A percentile compares a stretch with the other conserved stretches of the same genome.
Conservation (phyloP, 495 filamentous ascomycete species). For the Penicillium alfredii region DNA sequence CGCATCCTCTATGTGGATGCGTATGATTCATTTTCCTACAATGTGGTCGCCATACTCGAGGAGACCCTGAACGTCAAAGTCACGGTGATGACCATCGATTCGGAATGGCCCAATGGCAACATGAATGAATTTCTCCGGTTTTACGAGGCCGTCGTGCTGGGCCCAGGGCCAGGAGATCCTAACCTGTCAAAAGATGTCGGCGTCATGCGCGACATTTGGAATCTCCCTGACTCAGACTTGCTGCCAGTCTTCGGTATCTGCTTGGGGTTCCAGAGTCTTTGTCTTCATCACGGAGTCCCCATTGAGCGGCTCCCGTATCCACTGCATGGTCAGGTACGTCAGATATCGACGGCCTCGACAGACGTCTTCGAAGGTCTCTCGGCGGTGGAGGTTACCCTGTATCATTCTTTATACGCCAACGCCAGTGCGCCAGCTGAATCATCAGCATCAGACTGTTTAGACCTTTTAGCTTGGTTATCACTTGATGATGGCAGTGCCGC, state of each 20-base stretch:
- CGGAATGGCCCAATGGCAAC: conserved; percentile 37
- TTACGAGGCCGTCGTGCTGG: conserved; percentile 73
- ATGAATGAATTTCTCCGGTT: conserved; percentile 47
- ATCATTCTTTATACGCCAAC: conserved; percentile 75
- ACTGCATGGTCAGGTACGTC: conserved; percentile 73
- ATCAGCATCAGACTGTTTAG: conserved; percentile 14
- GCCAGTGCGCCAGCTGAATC: conserved; percentile 22
- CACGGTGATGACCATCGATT: conserved; percentile 66
- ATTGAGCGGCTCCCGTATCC: conserved; percentile 60
- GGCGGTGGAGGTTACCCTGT: conserved; percentile 66
- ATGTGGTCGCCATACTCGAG: conserved; percentile 74
- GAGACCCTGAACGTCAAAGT: conserved; percentile 59
- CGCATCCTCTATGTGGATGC: conserved; percentile 84
- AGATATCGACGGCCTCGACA: conserved; percentile 46
- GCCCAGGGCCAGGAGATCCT: conserved; percentile 71
- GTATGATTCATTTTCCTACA: conserved; percentile 94
- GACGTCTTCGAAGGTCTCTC: conserved; percentile 53
- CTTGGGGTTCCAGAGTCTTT: conserved; percentile 84
- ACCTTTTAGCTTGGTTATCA: conserved; percentile 35
- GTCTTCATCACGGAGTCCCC: conserved; percentile 56
- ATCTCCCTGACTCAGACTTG: conserved; percentile 47
- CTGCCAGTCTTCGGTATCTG: conserved; percentile 85
- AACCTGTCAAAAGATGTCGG: conserved; percentile 62
- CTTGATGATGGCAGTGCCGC: conserved; percentile 11
- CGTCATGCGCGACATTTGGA: conserved; percentile 73